phyloP scores from a whole-genome alignment of 495 filamentous ascomycete genomes.

The Talaromyces wortmannii region DNA sequence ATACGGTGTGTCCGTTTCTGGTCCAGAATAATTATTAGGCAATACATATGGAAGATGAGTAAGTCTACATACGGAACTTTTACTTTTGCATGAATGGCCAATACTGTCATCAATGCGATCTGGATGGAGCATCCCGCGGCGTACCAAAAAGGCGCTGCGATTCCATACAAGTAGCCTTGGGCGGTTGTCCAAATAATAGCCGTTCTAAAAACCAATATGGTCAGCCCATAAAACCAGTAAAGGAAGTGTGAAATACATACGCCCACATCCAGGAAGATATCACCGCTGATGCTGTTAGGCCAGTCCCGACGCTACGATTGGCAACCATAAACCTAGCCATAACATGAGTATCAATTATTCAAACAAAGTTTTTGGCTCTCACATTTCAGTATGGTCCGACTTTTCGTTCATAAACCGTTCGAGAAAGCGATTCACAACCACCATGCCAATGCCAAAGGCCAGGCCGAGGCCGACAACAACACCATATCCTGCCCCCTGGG shows the following conservation, averaged over 20 bases:
- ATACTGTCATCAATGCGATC: conserved; percentile 31
- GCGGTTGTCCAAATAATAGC: conserved; percentile 17
- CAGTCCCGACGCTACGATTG: conserved; percentile 39
- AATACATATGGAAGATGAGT: conserved; percentile 18
- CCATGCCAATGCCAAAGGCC: neutral
- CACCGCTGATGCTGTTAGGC: conserved; percentile 42
- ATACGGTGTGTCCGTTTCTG: conserved; percentile 20
- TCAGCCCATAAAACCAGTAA: no score
- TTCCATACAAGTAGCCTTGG: conserved; percentile 30
- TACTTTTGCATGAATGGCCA: conserved; percentile 33
- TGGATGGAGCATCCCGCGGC: conserved; percentile 32
- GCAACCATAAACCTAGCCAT: conserved; percentile 36
- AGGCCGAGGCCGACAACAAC: neutral
- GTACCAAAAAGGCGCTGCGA: conserved; percentile 33
- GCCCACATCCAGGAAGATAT: conserved; percentile 43
- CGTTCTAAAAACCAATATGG: conserved; percentile 12
- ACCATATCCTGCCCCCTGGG: neutral
- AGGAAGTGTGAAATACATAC: conserved; percentile 27
- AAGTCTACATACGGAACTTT: conserved; percentile 33
- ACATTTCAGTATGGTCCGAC: conserved; percentile 5
- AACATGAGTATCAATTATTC: neutral
- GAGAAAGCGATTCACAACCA: neutral
- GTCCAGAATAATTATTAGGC: conserved; percentile 14
- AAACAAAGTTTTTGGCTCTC: conserved; percentile 6
- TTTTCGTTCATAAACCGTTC: neutral